These are phyloP conservation scores for Fusarium sp. DNA, from an alignment of 2,329 filamentous ascomycete genomes.

Conservation along the genomic window DNA sequence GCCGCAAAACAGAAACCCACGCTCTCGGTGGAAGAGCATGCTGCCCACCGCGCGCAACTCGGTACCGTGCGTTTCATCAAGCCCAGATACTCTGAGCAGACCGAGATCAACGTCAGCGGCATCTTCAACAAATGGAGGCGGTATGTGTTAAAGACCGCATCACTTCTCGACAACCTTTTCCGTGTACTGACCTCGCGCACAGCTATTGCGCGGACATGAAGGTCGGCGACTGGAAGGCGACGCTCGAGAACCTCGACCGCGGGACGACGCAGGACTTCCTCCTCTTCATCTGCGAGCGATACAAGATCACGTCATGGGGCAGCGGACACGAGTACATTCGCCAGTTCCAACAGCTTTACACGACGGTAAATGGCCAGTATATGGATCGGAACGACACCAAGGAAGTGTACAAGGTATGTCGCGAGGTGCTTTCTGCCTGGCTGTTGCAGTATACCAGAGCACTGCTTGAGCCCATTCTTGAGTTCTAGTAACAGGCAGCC, in stretches of 20 bases:
- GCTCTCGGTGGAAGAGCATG: neutral
- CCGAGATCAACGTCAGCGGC: neutral
- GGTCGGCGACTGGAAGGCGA: slow-evolving; percentile 32
- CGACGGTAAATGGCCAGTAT: slow-evolving; percentile 13
- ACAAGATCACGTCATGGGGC: slow-evolving; percentile 39
- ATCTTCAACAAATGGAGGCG: neutral
- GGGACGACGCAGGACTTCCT: slow-evolving; percentile 41
- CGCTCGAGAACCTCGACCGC: slow-evolving; percentile 25
- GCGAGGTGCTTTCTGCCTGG: neutral
- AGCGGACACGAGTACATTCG: slow-evolving; percentile 39
- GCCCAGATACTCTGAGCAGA: neutral
- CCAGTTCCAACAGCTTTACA: slow-evolving; percentile 38
- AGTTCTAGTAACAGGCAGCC: neutral
- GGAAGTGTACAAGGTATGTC: neutral
- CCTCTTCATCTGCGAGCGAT: slow-evolving; percentile 34
- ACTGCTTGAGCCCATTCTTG: neutral
- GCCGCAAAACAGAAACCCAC: neutral
- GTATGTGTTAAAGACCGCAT: neutral
- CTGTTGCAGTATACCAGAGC: neutral
- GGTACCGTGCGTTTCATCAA: neutral
- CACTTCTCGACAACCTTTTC: neutral
- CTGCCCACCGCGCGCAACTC: neutral
- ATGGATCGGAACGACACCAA: neutral
- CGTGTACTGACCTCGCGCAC: neutral
- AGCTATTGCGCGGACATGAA: slow-evolving; percentile 37